Base-by-base conservation (phyloP, 768 basidiomycete genomes). In the Filobasidium wieringae region DNA sequence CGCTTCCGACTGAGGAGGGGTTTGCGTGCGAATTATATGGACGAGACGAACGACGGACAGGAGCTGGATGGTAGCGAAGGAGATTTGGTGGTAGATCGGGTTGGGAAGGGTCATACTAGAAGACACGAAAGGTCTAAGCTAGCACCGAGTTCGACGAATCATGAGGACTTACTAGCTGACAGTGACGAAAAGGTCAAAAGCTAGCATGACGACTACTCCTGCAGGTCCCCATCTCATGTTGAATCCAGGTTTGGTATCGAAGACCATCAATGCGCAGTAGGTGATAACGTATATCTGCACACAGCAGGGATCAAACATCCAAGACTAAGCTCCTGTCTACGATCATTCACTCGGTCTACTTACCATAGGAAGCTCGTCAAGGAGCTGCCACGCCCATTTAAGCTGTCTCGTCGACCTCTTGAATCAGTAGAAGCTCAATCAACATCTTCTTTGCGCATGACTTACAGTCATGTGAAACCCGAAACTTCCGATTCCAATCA, bases 331-430 rank as follows among this genome's bases (percentile, higher is more conserved):
- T 31, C 37, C 17, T n/a, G n/a, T 40, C 26, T 51, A 2, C 7
- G 30, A 22, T 9, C 26, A 14, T 9, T 15, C 8, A 31, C 4
- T 22, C 30, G 15, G 26, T 5, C 12, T 6, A 65, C 69, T 63
- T 52, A 70, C 71, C 86, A 88, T 88, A 1, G 86, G 86, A 8
- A 89, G 76, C 68, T 89, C 87, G 64, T 89, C 87, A 33, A 84
- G 83, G 53, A 74, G 62, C 66, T 89, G 87, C 9, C 86, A 85
- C 62, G 82, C 79, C 70, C 82, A 89, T 36, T 80, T 76, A 30
- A 89, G 76, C 60, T 61, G 31, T 31, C 52, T 24, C 5, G 11
- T 33, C 36, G 11, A 11, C n/a, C n/a, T 11, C 36, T 27, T 14
- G 9, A 32, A 17, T 30, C 22, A 22, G n/a, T 8, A 11, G 11